A percentile compares a stretch with the other conserved stretches of the same genome.
phyloP scores from a whole-genome alignment of 805 yeast species.

The Ogataea allantospora region DNA sequence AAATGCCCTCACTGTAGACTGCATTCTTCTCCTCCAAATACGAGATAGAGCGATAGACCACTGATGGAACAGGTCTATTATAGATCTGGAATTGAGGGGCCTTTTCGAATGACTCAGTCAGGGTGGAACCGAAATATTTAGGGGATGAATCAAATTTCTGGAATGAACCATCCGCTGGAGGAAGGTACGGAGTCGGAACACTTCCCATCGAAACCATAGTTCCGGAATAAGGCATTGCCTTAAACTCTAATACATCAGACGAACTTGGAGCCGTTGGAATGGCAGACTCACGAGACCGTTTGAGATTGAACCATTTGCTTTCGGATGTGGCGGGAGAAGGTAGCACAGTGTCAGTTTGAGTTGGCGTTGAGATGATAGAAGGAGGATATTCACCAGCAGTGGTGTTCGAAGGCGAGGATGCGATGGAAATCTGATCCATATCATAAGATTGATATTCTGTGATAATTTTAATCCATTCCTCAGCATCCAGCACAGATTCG shows the following conservation, averaged over 20 bases:
- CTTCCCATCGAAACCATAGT: slow-evolving; percentile 19
- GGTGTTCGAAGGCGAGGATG: slow-evolving; percentile 18
- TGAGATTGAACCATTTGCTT: slow-evolving; percentile 24
- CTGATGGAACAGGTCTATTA: slow-evolving; percentile 61
- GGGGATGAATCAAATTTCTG: slow-evolving; percentile 23
- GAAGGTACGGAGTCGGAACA: slow-evolving; percentile 6
- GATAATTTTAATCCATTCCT: slow-evolving; percentile 26
- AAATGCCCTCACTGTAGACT: slow-evolving; percentile 84
- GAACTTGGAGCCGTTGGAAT: slow-evolving; percentile 14
- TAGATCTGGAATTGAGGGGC: slow-evolving; percentile 47
- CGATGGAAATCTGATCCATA: slow-evolving; percentile 16
- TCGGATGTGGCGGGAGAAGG: slow-evolving; percentile 19
- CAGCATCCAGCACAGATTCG: slow-evolving; percentile 66
- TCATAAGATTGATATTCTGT: slow-evolving; percentile 14
- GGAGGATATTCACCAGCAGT: slow-evolving; percentile 10
- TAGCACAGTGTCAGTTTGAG: slow-evolving; percentile 8
- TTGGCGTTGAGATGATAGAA: slow-evolving; percentile 12
- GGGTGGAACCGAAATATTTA: slow-evolving; percentile 61
- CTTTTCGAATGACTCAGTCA: slow-evolving; percentile 49
- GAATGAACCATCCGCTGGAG: slow-evolving; percentile 12
- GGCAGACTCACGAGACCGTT: slow-evolving; percentile 18
- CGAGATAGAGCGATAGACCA: slow-evolving; percentile 72
- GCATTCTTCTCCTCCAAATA: slow-evolving; percentile 67
- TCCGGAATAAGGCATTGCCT: slow-evolving; percentile 34
- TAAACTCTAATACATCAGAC: slow-evolving; percentile 30